Evolutionary conservation across 2,329 filamentous ascomycete species (phyloP), one percentile per base, ranked within the genome.

Genomic region (Aspergillus sojae): DNA sequence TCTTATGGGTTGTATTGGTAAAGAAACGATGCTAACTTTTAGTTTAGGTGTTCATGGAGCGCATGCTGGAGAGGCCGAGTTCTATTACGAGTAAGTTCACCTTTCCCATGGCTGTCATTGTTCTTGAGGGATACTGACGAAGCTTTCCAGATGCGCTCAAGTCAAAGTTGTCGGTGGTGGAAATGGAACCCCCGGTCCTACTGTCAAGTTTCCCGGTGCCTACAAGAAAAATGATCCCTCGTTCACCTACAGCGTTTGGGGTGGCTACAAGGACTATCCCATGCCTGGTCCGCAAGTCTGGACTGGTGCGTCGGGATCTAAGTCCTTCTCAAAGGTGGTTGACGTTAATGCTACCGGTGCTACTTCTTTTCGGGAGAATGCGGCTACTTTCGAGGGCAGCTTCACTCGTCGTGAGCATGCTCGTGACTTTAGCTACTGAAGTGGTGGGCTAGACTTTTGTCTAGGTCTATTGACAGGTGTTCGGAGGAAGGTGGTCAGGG

Each of bases 261-360:
- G 60, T 54, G 67, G 66, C 28, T 60, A 60, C 28, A 66, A 68
- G 45, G 60, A 65, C 2, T 70, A 70, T 43, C 65, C 67, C 12
- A 65, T 68, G 55, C 68, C 68, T 43, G 68, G 68, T 11, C 68
- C 68, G 9, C n/a, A 48, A 2, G 60, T 71, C 52, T 68, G 64
- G 59, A 57, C 12, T 11, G 62, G 62, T 5, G 43, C 12, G 19
- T 56, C 58, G 16, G 12, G 50, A 12, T 56, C 58, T 10, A 30
- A 28, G 1, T 1, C 1, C 16, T 12, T 16, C 3, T 30, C 48
- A 0, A 30, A 30, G 48, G 26, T 32, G 4, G n/a, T 26, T 48
- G 9, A 48, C 14, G 26, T 19, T 4, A n/a, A 52, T 30, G 26
- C 26, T 19, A 9, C 21, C 26, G 14, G 5, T 32, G 48, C 23